Base-by-base conservation (phyloP, 139 green algal species). In the Pleodorina starrii region DNA sequence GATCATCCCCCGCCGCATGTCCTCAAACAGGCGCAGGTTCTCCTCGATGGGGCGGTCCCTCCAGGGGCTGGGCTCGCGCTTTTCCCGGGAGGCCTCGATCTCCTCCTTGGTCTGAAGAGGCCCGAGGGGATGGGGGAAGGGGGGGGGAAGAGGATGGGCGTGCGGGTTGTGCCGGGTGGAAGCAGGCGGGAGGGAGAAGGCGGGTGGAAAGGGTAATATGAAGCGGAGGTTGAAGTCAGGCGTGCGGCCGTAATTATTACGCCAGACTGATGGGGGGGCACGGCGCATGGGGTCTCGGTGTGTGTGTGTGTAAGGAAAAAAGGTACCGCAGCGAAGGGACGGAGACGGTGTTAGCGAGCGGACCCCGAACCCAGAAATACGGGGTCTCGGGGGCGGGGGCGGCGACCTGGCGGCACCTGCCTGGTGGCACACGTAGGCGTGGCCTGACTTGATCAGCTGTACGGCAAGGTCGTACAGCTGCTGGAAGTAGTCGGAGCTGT, bases 381-480 rank as follows among this genome's bases (percentile, higher is more conserved):
- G n/a, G n/a, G n/a, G n/a, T n/a, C n/a, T n/a, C n/a, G n/a, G n/a
- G n/a, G n/a, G n/a, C n/a, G n/a, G n/a, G n/a, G n/a, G n/a, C n/a
- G n/a, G n/a, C n/a, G n/a, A n/a, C n/a, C n/a, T n/a, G n/a, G n/a
- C n/a, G 25, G 74, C 43, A 77, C 69, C 32, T 38, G 92, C 90
- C 95, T 98, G 98, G 91, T 99, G 98, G 93, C 96, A 98, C 25
- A 99, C 98, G 90, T 98, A 99, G 2, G 98, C 98, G 71, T 98
- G 86, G 38, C 96, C 97, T 0, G 35, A 48, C 93, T 98, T 96
- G 89, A 99, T 99, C 35, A 99, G 95, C 90, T 98, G 78, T 29
- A 99, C 86, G 5, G 98, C 98, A 50, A 99, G 92, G 17, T 95
- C 95, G 78, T 99, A 95, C 75, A 99, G 96, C 93, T 97, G 60